These are phyloP conservation scores for Ottelia alismoides DNA, from an alignment of 106 monocot species.

Conservation along the genomic window DNA sequence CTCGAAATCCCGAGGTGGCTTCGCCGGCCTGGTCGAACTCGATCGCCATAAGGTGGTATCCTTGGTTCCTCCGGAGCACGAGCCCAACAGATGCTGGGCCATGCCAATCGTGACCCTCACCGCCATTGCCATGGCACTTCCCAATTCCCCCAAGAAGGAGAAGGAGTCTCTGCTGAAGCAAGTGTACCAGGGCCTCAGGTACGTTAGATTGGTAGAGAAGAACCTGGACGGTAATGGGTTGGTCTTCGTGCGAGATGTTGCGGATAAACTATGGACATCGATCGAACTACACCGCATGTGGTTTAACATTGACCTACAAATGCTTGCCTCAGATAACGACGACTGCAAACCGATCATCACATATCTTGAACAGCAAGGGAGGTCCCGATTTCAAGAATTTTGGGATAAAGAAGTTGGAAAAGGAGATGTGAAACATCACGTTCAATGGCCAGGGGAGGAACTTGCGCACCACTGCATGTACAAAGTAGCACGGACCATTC, in stretches of 20 bases:
- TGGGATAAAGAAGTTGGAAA: not conserved
- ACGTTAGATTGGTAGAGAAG: slow-evolving; percentile 1
- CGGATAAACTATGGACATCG: slow-evolving; percentile 1
- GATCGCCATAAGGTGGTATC: not conserved
- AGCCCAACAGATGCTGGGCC: slow-evolving; percentile 10
- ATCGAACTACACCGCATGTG: slow-evolving; percentile 1
- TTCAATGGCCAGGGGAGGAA: slow-evolving; percentile 5
- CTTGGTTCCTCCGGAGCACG: not conserved
- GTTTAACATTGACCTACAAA: not conserved
- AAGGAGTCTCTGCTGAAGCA: not conserved
- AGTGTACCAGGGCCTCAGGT: slow-evolving; percentile 4
- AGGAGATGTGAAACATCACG: not conserved
- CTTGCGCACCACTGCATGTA: slow-evolving; percentile 4
- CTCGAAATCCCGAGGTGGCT: not conserved
- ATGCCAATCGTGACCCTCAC: slow-evolving; percentile 8
- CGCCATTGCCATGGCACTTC: slow-evolving; percentile 1
- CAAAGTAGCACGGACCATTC: slow-evolving; percentile 1
- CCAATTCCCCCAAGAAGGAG: not conserved
- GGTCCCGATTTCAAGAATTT: not conserved
- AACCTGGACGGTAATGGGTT: slow-evolving; percentile 1
- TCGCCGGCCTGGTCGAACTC: not conserved
- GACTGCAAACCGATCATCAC: not conserved
- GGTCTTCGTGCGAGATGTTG: slow-evolving; percentile 7
- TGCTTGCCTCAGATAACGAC: not conserved
- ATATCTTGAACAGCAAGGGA: not conserved